These are phyloP conservation scores for Isoetes taiwanensis DNA, from an alignment of 75 land plant species.

Conservation along the genomic window DNA sequence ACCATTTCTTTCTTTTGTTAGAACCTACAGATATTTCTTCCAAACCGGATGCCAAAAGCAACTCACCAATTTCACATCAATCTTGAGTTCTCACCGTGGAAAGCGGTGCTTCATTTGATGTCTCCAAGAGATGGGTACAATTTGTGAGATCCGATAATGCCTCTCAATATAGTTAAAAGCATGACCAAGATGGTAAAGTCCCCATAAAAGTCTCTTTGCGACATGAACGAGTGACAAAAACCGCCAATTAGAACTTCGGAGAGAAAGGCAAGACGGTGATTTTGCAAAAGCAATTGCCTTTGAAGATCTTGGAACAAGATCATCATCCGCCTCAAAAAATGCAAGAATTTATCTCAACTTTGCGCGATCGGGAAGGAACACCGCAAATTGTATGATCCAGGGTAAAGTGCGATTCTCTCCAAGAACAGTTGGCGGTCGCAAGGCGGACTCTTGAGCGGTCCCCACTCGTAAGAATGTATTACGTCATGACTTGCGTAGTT, in stretches of 20 bases:
- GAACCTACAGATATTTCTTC: too few relatives aligned
- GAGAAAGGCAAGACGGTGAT: slow-evolving; percentile 35
- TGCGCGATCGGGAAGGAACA: neutral
- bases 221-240: slow-evolving; percentile 37
- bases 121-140: too few relatives aligned
- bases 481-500: slow-evolving; percentile 10
- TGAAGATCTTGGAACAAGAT: neutral
- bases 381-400: neutral
- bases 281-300: slow-evolving; percentile 36
- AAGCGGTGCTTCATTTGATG: too few relatives aligned
- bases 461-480: slow-evolving; percentile 48
- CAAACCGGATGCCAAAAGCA: too few relatives aligned
- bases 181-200: slow-evolving; percentile 27
- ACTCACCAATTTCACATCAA: too few relatives aligned
- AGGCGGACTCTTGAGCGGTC: slow-evolving; percentile 44
- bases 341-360: slow-evolving; percentile 1
- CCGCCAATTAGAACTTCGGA: slow-evolving; percentile 32
- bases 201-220: slow-evolving; percentile 17
- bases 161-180: slow-evolving; percentile 34
- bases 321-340: slow-evolving; percentile 8
- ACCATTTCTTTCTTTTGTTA: too few relatives aligned
- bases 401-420: neutral
- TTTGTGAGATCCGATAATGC: too few relatives aligned
- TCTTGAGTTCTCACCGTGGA: too few relatives aligned
- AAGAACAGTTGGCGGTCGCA: slow-evolving; percentile 18